Percentiles rank a stretch among this genome's conserved stretches.
Conservation (phyloP, 805 yeast genomes). For the Wickerhamia fluorescens region DNA sequence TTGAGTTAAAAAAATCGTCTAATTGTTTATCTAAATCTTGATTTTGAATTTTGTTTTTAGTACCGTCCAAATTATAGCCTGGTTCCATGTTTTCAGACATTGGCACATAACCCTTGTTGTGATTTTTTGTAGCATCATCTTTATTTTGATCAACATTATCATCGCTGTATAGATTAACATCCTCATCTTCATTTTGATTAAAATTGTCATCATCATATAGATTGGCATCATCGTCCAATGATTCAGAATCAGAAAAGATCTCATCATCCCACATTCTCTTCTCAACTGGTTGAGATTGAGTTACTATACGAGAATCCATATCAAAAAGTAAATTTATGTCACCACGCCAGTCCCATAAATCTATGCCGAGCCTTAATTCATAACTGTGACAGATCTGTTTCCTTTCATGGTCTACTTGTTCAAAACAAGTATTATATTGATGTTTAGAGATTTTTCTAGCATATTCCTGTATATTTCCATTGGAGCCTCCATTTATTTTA, state of each 20-base stretch:
- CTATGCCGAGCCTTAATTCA: slow-evolving; percentile 12
- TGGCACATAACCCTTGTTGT: no score
- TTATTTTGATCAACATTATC: no score
- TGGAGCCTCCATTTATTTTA: slow-evolving; percentile 11
- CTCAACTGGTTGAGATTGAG: neutral
- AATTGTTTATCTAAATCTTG: no score
- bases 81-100: no score
- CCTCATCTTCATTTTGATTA: neutral
- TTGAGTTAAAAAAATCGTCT: neutral
- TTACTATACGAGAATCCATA: no score
- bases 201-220: neutral
- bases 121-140: no score
- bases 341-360: slow-evolving; percentile 14
- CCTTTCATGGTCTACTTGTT: slow-evolving; percentile 19
- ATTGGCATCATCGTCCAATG: slow-evolving; percentile 8
- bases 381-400: slow-evolving; percentile 7
- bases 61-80: no score
- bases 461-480: neutral
- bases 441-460: neutral
- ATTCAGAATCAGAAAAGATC: slow-evolving; percentile 3
- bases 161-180: neutral
- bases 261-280: no score
- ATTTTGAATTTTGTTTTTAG: no score
- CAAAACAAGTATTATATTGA: slow-evolving; percentile 5
- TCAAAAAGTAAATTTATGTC: slow-evolving; percentile 9